These are phyloP conservation scores for Diaporthe australafricana DNA, from an alignment of 2,329 filamentous ascomycete genomes.

Conservation along the genomic window DNA sequence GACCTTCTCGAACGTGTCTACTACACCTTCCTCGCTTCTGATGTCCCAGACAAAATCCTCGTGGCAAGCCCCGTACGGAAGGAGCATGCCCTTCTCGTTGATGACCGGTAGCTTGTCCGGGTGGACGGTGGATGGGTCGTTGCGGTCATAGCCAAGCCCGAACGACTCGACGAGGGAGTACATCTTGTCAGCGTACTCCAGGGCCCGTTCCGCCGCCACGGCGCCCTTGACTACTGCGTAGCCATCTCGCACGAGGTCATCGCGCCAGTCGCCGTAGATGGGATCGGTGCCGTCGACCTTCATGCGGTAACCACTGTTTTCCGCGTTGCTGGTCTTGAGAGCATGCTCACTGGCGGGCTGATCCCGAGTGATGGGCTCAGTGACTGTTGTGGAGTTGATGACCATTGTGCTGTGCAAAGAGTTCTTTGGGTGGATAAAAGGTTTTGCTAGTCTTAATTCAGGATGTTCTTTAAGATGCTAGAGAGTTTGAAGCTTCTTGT, in stretches of 20 bases:
- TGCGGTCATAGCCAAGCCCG: conserved; percentile 36
- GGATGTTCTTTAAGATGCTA: neutral
- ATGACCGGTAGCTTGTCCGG: conserved; percentile 43
- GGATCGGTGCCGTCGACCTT: conserved; percentile 26
- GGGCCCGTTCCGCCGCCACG: conserved; percentile 26
- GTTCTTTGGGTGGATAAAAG: neutral
- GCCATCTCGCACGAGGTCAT: conserved; percentile 42
- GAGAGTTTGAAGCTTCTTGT: neutral
- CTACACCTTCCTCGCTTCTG: conserved; percentile 59
- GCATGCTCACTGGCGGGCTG: neutral
- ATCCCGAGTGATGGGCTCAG: neutral
- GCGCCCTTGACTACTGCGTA: conserved; percentile 41
- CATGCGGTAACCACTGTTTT: neutral
- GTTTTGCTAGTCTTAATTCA: neutral
- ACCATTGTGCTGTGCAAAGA: neutral
- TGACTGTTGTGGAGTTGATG: conserved; percentile 10
- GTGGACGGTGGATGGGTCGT: conserved; percentile 37
- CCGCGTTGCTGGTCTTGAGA: neutral
- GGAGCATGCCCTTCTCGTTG: conserved; percentile 61
- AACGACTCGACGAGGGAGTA: conserved; percentile 33
- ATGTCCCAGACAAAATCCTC: conserved; percentile 62
- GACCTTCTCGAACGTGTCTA: conserved; percentile 58
- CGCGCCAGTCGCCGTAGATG: conserved; percentile 16
- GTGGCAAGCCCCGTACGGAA: conserved; percentile 58
- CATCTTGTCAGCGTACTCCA: conserved; percentile 37